These are phyloP conservation scores for Neopestalotiopsis rosae DNA, from an alignment of 2,329 filamentous ascomycete species.

Conservation along the genomic window DNA sequence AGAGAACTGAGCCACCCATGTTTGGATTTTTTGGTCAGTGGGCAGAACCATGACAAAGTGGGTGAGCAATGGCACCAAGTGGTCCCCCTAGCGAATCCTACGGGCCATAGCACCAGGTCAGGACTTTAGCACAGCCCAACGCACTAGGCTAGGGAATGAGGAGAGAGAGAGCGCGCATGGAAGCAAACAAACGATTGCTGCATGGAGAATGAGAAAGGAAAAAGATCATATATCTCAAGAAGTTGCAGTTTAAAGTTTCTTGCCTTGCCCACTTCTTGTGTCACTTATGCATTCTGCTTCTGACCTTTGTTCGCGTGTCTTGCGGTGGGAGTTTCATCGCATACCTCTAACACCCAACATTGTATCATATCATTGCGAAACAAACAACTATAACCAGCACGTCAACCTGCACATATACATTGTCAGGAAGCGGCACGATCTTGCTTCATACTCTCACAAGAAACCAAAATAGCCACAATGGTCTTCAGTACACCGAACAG, in stretches of 20 bases:
- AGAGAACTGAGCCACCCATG: not conserved
- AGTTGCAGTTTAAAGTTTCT: not conserved
- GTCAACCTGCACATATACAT: not conserved
- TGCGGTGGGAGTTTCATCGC: not conserved
- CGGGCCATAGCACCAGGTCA: not conserved
- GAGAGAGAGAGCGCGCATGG: not conserved
- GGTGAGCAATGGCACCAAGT: not conserved
- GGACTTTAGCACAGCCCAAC: not conserved
- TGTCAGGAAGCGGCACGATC: not conserved
- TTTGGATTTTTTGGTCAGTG: not conserved
- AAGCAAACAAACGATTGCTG: not conserved
- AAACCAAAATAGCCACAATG: not conserved
- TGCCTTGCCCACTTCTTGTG: not conserved
- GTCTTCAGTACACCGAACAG: conserved; percentile 16
- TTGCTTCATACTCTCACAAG: not conserved
- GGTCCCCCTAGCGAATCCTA: not conserved
- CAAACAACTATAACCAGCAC: not conserved
- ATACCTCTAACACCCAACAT: not conserved
- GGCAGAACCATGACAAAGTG: not conserved
- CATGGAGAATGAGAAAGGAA: not conserved
- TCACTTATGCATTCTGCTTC: not conserved
- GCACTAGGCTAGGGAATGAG: not conserved
- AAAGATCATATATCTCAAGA: not conserved
- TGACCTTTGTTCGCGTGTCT: not conserved
- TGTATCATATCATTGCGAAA: not conserved